Conservation (phyloP, 2,329 filamentous ascomycete species). For the Lecanicillium sp. region DNA sequence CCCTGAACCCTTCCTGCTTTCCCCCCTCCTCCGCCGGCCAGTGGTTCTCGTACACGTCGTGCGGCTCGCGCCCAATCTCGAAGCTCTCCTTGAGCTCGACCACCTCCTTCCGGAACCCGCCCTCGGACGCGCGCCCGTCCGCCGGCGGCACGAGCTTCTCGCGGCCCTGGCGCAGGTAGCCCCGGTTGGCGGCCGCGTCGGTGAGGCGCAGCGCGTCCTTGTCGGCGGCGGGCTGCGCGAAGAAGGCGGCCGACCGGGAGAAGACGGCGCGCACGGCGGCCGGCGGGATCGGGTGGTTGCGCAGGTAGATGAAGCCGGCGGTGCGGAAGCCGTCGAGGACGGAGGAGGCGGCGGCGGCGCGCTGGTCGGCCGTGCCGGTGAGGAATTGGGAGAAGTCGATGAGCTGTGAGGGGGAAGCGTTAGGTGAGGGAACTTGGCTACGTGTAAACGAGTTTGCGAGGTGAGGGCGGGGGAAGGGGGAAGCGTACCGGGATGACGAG, state of each 20-base stretch:
- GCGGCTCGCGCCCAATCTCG: slow-evolving; percentile 58
- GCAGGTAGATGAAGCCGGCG: slow-evolving; percentile 85
- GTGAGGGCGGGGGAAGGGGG: not conserved
- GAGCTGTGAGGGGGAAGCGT: slow-evolving; percentile 44
- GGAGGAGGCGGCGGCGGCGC: slow-evolving; percentile 59
- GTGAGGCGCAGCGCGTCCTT: slow-evolving; percentile 68
- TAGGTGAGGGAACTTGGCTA: slow-evolving; percentile 11
- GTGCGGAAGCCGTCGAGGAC: slow-evolving; percentile 77
- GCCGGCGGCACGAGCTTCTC: slow-evolving; percentile 60
- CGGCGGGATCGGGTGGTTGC: slow-evolving; percentile 65
- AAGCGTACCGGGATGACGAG: slow-evolving; percentile 48
- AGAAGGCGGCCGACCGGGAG: slow-evolving; percentile 63
- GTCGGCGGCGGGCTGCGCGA: slow-evolving; percentile 52
- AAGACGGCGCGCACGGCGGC: slow-evolving; percentile 58
- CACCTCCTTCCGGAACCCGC: slow-evolving; percentile 25
- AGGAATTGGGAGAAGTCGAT: slow-evolving; percentile 75
- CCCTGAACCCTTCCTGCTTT: slow-evolving; percentile 54
- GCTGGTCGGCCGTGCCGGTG: slow-evolving; percentile 52
- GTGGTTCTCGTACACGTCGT: slow-evolving; percentile 61
- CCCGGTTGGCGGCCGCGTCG: slow-evolving; percentile 65
- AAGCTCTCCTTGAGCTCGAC: slow-evolving; percentile 62
- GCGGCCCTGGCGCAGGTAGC: slow-evolving; percentile 62
- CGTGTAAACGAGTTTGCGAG: slow-evolving; percentile 18
- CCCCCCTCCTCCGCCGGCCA: slow-evolving; percentile 56
- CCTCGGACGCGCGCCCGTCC: slow-evolving; percentile 52